Conservation (phyloP, 2,329 filamentous ascomycete genomes). For the Xylogone sp. region DNA sequence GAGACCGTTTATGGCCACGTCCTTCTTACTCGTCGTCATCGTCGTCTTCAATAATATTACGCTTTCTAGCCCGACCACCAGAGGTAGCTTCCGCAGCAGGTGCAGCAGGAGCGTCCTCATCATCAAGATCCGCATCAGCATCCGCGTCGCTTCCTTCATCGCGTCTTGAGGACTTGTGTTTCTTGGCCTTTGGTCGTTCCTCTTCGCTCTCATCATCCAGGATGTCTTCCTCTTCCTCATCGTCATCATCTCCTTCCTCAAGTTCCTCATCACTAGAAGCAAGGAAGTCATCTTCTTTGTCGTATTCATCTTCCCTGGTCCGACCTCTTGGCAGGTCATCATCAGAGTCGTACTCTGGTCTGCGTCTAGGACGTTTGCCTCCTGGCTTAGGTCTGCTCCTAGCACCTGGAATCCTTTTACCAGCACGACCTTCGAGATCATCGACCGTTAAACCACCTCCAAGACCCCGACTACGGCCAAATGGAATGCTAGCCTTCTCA, state of each 20-base stretch:
- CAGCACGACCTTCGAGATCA: slow-evolving; percentile 61
- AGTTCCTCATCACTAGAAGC: slow-evolving; percentile 70
- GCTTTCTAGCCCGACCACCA: slow-evolving; percentile 39
- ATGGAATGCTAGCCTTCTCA: slow-evolving; percentile 46
- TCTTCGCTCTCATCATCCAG: slow-evolving; percentile 43
- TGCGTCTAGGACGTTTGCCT: slow-evolving; percentile 48
- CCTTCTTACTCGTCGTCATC: slow-evolving; percentile 41
- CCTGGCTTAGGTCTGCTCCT: slow-evolving; percentile 52
- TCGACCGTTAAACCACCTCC: slow-evolving; percentile 60
- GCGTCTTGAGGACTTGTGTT: slow-evolving; percentile 26
- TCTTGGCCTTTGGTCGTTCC: slow-evolving; percentile 26
- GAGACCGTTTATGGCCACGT: background rate
- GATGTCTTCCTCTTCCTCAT: slow-evolving; percentile 32
- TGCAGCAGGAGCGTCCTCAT: slow-evolving; percentile 36
- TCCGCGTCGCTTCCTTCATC: slow-evolving; percentile 44
- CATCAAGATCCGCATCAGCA: slow-evolving; percentile 52
- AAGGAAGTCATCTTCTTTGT: slow-evolving; percentile 76
- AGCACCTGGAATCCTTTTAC: slow-evolving; percentile 42
- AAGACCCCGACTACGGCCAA: slow-evolving; percentile 33
- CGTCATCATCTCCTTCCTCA: slow-evolving; percentile 56
- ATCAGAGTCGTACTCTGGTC: slow-evolving; percentile 71
- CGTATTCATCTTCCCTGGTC: slow-evolving; percentile 69
- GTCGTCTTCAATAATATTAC: slow-evolving; percentile 58
- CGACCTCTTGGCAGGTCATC: slow-evolving; percentile 58
- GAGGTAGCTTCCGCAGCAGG: slow-evolving; percentile 32